Base-by-base conservation (phyloP, 129 eudicot species). In the Artemisia argyi region DNA sequence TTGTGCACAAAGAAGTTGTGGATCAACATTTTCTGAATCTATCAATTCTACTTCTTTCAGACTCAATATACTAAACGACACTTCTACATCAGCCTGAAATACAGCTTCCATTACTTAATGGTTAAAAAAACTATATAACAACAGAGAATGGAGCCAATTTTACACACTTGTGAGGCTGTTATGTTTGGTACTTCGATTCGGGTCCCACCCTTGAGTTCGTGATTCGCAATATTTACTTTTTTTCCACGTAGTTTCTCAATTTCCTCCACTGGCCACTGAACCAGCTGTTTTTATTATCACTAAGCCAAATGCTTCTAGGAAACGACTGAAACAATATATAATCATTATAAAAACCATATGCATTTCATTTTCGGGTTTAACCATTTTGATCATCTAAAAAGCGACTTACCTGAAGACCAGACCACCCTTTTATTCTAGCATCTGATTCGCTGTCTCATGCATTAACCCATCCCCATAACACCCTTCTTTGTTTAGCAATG, bases 231-330 rank as follows among this genome's bases (percentile, higher is more conserved):
- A 48, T 12, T 66, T 47, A 89, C 84, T 81, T 74, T 61, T 52
- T 83, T 80, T 58, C 28, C 22, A 1, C 83, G 78, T 17, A 84
- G 72, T 44, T 68, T 80, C 63, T 82, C 83, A 8, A 87, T 77
- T 59, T 87, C 96, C 5, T 62, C 59, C 11, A 88, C 78, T 0
- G 94, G 90, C 94, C 94, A 88, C 52, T 88, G 94, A 39, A 88
- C 66, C 78, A 88, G 66, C 50, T 88, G 95, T 44, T 85, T 80
- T 85, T 79, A 14, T 62, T 65, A 26, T 73, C 69, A 15, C 81
- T 77, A 54, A 86, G 88, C 90, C 88, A 82, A 56, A 90, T 24
- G 46, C 55, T 76, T 20, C 93, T 80, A 0, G 96, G 96, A 74
- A 90, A 78, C 9, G 83, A 74, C 88, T 90, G 78, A 1, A 53